Evolutionary conservation across 2,329 filamentous ascomycete species (phyloP), one percentile per base, ranked within the genome.

Genomic region (Colletotrichum caudatum): DNA sequence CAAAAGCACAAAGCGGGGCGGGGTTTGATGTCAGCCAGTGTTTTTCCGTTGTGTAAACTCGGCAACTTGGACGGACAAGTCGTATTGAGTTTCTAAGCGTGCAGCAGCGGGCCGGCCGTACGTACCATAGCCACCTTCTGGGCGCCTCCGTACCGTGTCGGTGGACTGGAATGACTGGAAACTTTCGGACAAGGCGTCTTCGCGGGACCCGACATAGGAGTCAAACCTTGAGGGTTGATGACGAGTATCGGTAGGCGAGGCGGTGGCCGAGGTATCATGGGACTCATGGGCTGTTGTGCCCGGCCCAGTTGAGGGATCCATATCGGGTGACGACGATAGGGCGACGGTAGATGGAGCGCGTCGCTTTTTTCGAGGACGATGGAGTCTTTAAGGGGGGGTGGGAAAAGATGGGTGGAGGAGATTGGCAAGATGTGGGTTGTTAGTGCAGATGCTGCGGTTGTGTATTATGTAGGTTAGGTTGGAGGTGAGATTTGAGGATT

Each of bases 91-190:
- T 64, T 72, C 65, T 72, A 65, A 65, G 69, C 69, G 61, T 72
- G 69, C 69, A 72, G 54, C 65, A 72, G 65, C 65, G 48, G 69
- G 53, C 39, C 20, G 53, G 33, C 37, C 65, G 54, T 59, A 81
- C 85, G 70, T 81, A 91, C 89, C 89, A 81, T 91, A 91, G 29
- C 78, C 78, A 44, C 80, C 81, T 74, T 91, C 89, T 68, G 87
- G 84, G 74, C 87, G 85, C 75, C 87, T 85, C 74, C 90, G 86
- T 75, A 90, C 82, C 20, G 89, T 90, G 68, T 91, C 89, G 29
- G 86, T 86, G 26, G 88, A 89, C 77, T 89, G 88, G 76, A 85
- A 86, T 20, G 88, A 89, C 77, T 89, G 87, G 76, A 85, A 86
- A 78, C 84, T 88, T 75, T 89, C 88, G 5, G 86, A 82, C 59